These are phyloP conservation scores for Gremmenia infestans DNA, from an alignment of 2,329 filamentous ascomycete species.

Conservation along the genomic window DNA sequence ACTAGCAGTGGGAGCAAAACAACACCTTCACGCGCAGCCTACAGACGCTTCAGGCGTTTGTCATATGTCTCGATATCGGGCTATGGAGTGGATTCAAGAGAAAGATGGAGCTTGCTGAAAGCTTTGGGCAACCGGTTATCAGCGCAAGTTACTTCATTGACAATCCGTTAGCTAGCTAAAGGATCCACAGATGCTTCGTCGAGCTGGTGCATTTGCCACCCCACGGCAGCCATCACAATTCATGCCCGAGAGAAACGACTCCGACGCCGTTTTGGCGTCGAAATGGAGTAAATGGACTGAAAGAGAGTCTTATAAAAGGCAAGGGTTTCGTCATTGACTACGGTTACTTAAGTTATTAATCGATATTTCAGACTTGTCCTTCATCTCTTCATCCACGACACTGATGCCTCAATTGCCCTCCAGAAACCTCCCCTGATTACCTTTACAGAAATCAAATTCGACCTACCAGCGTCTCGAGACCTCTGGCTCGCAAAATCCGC, in stretches of 20 bases:
- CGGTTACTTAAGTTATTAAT: neutral
- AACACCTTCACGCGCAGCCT: slow-evolving; percentile 47
- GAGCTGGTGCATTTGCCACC: slow-evolving; percentile 35
- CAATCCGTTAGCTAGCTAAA: neutral
- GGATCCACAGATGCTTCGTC: slow-evolving; percentile 41
- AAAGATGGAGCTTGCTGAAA: slow-evolving; percentile 55
- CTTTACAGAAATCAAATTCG: slow-evolving; percentile 62
- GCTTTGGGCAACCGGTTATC: slow-evolving; percentile 48
- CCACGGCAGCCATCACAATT: slow-evolving; percentile 49
- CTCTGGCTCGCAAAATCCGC: slow-evolving; percentile 64
- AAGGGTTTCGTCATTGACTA: neutral
- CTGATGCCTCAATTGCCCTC: slow-evolving; percentile 61
- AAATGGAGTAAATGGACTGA: slow-evolving; percentile 64
- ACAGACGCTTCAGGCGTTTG: slow-evolving; percentile 45
- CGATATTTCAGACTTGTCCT: slow-evolving; percentile 48
- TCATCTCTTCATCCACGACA: slow-evolving; percentile 61
- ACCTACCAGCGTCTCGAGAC: slow-evolving; percentile 55
- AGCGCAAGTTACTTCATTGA: slow-evolving; percentile 31
- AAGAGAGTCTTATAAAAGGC: slow-evolving; percentile 62
- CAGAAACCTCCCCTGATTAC: slow-evolving; percentile 61
- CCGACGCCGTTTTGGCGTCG: slow-evolving; percentile 49
- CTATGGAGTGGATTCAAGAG: slow-evolving; percentile 55
- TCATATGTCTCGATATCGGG: slow-evolving; percentile 47
- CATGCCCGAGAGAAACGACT: slow-evolving; percentile 50
- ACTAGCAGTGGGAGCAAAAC: slow-evolving; percentile 40